Percentiles rank a stretch among this genome's conserved stretches.
phyloP scores from a whole-genome alignment of 2,329 filamentous ascomycete species.

The Lecanicillium sp. region DNA sequence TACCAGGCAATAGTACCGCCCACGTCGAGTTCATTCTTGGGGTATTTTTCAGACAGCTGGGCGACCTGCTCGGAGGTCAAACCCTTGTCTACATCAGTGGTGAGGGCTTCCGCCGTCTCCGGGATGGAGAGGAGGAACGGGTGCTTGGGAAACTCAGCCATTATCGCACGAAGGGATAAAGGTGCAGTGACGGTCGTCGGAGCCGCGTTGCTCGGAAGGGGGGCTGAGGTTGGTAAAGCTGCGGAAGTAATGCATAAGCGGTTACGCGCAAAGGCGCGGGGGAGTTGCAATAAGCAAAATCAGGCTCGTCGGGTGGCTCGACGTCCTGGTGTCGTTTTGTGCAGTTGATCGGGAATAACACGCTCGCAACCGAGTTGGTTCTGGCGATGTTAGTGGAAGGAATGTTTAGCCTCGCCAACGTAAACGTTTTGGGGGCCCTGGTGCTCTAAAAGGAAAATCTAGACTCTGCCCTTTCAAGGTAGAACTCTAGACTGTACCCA shows the following conservation, averaged over 20 bases:
- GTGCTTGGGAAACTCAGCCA: constrained; percentile 42
- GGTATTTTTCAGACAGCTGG: constrained; percentile 51
- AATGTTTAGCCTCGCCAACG: no score
- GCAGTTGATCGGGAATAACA: no score
- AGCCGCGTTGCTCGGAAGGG: constrained; percentile 11
- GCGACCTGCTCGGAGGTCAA: constrained; percentile 53
- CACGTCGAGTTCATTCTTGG: constrained; percentile 63
- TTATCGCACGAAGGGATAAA: constrained; percentile 13
- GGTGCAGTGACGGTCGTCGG: constrained; percentile 3
- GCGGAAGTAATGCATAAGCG: constrained; percentile 15
- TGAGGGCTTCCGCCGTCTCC: constrained; percentile 55
- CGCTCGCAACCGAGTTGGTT: no score
- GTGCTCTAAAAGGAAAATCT: no score
- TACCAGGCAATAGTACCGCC: constrained; percentile 60
- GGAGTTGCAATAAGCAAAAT: neutral
- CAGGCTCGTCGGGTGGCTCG: neutral
- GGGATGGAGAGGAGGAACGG: constrained; percentile 54
- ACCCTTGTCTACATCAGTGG: constrained; percentile 59
- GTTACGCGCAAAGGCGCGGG: neutral
- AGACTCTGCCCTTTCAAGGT: no score
- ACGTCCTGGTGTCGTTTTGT: neutral
- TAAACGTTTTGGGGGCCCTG: no score
- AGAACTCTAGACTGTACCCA: no score
- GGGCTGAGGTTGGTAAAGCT: constrained; percentile 9
- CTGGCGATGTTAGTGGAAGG: no score